Evolutionary conservation across 2,329 filamentous ascomycete species (phyloP).

Genomic region (Fusarium sacchari): DNA sequence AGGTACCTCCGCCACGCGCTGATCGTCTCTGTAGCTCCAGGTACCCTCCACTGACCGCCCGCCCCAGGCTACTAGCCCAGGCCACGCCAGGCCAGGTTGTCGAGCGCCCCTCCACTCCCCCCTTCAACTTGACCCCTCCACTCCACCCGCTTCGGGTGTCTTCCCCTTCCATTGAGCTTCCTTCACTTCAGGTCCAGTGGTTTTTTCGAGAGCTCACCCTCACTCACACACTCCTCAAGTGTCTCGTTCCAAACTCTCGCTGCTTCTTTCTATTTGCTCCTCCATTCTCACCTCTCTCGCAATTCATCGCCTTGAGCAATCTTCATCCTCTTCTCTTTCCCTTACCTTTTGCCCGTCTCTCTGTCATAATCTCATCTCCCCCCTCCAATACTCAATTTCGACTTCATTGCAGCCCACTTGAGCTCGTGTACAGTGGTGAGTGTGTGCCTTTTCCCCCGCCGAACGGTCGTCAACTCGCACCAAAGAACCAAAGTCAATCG

Average conservation of each 20-base stretch:
- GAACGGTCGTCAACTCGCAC: conserved; percentile 31
- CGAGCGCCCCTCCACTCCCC: conserved; percentile 15
- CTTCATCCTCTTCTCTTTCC: conserved; percentile 21
- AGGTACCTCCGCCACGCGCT: conserved; percentile 31
- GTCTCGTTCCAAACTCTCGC: conserved; percentile 35
- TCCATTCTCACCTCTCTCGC: conserved; percentile 36
- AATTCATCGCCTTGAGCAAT: conserved; percentile 34
- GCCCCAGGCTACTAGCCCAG: conserved; percentile 11
- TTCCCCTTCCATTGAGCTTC: conserved; percentile 47
- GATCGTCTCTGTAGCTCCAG: conserved; percentile 18
- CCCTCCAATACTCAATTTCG: conserved; percentile 33
- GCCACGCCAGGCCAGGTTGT: conserved; percentile 19
- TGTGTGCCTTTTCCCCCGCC: conserved; percentile 34
- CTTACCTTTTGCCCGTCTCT: conserved; percentile 31
- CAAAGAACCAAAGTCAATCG: conserved; percentile 16
- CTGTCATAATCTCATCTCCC: conserved; percentile 36
- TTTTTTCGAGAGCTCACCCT: conserved; percentile 43
- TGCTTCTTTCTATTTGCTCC: conserved; percentile 35
- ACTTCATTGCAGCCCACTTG: conserved; percentile 39
- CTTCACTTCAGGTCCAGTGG: conserved; percentile 27
- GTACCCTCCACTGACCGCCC: conserved; percentile 35
- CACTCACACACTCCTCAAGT: conserved; percentile 32
- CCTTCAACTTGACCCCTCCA: conserved; percentile 38
- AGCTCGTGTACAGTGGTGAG: conserved; percentile 42
- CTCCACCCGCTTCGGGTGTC: conserved; percentile 34